Conservation (phyloP, 202 grass and related monocot genomes). For the Dendrocalamus latiflorus region DNA sequence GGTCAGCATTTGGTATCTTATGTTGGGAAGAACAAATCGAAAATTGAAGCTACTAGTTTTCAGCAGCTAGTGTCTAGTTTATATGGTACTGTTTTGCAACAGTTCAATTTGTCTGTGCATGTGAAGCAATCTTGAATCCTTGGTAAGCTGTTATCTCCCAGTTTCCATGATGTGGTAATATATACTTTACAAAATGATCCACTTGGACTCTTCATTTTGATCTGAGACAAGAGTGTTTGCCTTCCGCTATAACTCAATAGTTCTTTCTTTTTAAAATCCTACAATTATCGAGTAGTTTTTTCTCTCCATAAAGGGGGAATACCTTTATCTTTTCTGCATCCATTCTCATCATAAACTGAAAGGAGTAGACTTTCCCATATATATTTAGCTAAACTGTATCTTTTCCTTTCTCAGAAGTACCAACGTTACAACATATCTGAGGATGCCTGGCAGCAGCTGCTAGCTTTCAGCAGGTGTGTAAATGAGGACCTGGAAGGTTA, state of each 20-base stretch:
- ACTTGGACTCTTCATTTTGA: background rate
- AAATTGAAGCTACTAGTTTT: background rate
- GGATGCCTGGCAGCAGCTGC: conserved; percentile 92
- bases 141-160: conserved; percentile 4
- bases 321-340: background rate
- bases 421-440: conserved; percentile 91
- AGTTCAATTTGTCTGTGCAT: background rate
- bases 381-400: conserved; percentile 13
- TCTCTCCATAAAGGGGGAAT: background rate
- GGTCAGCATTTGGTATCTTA: background rate
- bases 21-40: background rate
- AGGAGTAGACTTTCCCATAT: background rate
- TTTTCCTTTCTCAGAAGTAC: conserved; percentile 52
- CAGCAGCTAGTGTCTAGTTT: background rate
- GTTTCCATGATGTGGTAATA: background rate
- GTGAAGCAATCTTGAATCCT: conserved; percentile 2
- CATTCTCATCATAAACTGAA: background rate
- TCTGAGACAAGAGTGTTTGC: background rate
- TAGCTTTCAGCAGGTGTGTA: conserved; percentile 85
- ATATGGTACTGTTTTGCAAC: background rate
- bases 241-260: background rate
- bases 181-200: background rate
- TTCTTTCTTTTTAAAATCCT: conserved; percentile 1
- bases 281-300: background rate
- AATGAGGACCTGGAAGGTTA: conserved; percentile 90